A percentile compares a stretch with the other conserved stretches of the same genome.
These are phyloP conservation scores for Symmetrospora coprosmae DNA, from an alignment of 768 basidiomycete species.

Conservation along the genomic window DNA sequence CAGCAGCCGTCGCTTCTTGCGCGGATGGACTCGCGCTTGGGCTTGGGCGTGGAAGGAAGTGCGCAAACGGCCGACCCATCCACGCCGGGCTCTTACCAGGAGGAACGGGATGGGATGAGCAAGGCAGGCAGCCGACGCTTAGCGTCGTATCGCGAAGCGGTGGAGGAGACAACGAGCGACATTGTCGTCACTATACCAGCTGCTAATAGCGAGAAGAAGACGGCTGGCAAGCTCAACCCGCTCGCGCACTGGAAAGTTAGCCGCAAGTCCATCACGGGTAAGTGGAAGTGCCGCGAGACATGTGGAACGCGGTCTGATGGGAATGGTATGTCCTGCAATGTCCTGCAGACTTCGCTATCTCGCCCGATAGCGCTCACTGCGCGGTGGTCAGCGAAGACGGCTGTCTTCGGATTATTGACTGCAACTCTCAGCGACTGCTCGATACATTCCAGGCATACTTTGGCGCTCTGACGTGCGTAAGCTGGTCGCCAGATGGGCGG, in stretches of 20 bases:
- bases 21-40: slow-evolving; percentile 61
- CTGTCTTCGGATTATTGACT: slow-evolving; percentile 75
- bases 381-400: slow-evolving; percentile 88
- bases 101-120: no score
- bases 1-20: slow-evolving; percentile 16
- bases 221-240: slow-evolving; percentile 46
- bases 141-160: slow-evolving; percentile 29
- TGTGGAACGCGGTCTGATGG: background rate
- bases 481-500: slow-evolving; percentile 90
- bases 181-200: slow-evolving; percentile 30
- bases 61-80: slow-evolving; percentile 40
- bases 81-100: background rate
- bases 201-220: slow-evolving; percentile 51
- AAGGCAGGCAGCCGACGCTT: no score
- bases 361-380: slow-evolving; percentile 78
- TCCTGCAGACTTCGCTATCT: slow-evolving; percentile 81
- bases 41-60: background rate
- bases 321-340: background rate
- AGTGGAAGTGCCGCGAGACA: slow-evolving; percentile 37
- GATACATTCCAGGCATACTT: slow-evolving; percentile 94
- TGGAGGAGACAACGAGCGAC: slow-evolving; percentile 36
- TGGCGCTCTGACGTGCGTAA: slow-evolving; percentile 71
- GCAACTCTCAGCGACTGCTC: slow-evolving; percentile 45
- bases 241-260: slow-evolving; percentile 81
- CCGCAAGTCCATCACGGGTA: slow-evolving; percentile 50